Evolutionary conservation across 1,139 yeast genomes (phyloP), one percentile per base, ranked within the genome.

Genomic region (Suhomyces maxii): DNA sequence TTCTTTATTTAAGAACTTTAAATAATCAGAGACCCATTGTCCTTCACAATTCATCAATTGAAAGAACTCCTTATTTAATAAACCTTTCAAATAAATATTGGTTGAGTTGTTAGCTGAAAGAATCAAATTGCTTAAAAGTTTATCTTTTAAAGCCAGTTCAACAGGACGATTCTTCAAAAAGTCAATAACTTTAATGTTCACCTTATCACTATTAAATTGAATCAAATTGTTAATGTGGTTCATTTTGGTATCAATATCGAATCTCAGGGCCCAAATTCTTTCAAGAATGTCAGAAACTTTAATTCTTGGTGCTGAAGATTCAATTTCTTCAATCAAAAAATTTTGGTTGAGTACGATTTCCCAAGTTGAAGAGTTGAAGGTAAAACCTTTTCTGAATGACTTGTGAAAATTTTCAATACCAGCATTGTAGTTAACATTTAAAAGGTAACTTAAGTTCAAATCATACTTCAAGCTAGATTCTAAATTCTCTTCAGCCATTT

Each of bases 311-410:
- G 37, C 33, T 6, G 40, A 12, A 3, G 38, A 28, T 18, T 47
- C 52, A 2, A 42, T 12, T 33, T 59, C 58, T 14, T 60, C 61
- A 33, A 55, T 37, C 8, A 66, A 55, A 49, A 73, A 72, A 11
- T 61, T 58, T 34, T 63, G 60, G 44, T 65, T 70, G 13, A 71
- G 54, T 3, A 74, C 44, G n/a, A 67, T 61, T 11, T 53, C 53
- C 71, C 77, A 71, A 1, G 79, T 74, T 1, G 49, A 52, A 9
- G 58, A 47, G 28, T 58, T 62, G 52, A 75, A 74, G 8, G 57
- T 60, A 40, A 58, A 59, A 1, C 75, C 76, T 14, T 60, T 56
- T 10, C 52, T 49, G 46, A 71, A 70, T 8, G 55, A 48, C 4
- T 63, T 59, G 6, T 68, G 36, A 47, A 74, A 74, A 41, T 53